Evolutionary conservation across 257 asterid species (phyloP).

Genomic region (Nicotiana knightiana): DNA sequence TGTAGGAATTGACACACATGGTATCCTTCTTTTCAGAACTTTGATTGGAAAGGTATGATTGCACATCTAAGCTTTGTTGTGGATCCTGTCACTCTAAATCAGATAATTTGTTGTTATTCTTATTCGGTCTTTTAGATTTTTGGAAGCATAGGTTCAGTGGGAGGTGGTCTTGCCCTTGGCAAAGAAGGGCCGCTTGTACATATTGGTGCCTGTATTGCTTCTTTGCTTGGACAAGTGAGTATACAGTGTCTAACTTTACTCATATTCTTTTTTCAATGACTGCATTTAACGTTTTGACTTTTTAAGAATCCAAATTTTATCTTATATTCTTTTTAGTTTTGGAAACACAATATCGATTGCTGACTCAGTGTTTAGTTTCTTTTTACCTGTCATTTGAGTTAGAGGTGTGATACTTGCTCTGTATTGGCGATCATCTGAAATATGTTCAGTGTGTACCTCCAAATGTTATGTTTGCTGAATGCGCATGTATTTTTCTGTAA

Average conservation of each 20-base stretch:
- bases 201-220: constrained; percentile 96
- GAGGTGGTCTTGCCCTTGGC: constrained; percentile 98
- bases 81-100: constrained; percentile 6
- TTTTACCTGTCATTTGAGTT: background rate
- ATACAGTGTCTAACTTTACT: background rate
- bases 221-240: constrained; percentile 98
- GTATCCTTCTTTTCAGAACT: constrained; percentile 93
- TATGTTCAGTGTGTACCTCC: background rate
- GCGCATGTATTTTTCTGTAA: constrained; percentile 4
- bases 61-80: constrained; percentile 1
- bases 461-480: background rate
- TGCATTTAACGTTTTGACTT: background rate
- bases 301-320: background rate
- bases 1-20: constrained; percentile 93
- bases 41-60: constrained; percentile 82
- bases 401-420: background rate
- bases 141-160: constrained; percentile 99
- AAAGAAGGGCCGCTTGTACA: constrained; percentile 99
- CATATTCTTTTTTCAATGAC: background rate
- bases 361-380: background rate
- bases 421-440: background rate
- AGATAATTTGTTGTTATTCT: constrained; percentile 4
- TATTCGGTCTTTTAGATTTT: constrained; percentile 52
- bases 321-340: background rate
- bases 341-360: background rate